A percentile compares a stretch with the other conserved stretches of the same genome.
These are phyloP conservation scores for Colletotrichum siamense DNA, from an alignment of 2,329 filamentous ascomycete genomes.

Conservation along the genomic window DNA sequence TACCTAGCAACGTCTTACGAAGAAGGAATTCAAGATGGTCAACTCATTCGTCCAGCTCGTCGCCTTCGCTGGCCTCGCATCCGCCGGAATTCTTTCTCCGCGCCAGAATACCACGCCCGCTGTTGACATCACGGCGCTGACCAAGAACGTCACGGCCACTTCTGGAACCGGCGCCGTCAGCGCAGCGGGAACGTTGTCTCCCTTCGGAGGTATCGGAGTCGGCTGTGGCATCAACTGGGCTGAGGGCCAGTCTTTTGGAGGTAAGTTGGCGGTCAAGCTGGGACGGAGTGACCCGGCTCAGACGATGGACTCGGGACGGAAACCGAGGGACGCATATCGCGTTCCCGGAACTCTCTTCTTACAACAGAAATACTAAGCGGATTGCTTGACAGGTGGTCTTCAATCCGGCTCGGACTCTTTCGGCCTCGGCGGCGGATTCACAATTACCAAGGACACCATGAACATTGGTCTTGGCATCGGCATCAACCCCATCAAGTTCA, in stretches of 20 bases:
- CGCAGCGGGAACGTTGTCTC: slow-evolving; percentile 1
- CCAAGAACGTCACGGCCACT: slow-evolving; percentile 9
- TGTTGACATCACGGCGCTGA: slow-evolving; percentile 11
- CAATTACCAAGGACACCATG: slow-evolving; percentile 15
- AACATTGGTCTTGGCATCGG: slow-evolving; percentile 10
- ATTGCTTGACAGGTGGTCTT: not conserved
- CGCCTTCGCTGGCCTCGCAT: not conserved
- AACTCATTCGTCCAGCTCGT: not conserved
- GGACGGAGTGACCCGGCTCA: not conserved
- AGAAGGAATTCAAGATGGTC: not conserved
- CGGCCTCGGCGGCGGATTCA: slow-evolving; percentile 16
- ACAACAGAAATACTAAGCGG: too few relatives aligned
- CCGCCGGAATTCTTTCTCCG: not conserved
- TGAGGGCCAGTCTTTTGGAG: slow-evolving; percentile 4
- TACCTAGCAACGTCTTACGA: not conserved
- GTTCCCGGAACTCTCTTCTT: too few relatives aligned
- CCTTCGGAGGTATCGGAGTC: slow-evolving; percentile 7
- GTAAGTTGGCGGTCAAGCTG: not conserved
- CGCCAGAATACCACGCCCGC: not conserved
- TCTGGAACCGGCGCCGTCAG: slow-evolving; percentile 7
- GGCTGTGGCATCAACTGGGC: slow-evolving; percentile 17
- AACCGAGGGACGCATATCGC: not conserved
- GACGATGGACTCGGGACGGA: not conserved
- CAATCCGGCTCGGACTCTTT: slow-evolving; percentile 16
- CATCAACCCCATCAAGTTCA: not conserved